Base-by-base conservation (phyloP, 1,284 basidiomycete species). In the Porodaedalea pini region DNA sequence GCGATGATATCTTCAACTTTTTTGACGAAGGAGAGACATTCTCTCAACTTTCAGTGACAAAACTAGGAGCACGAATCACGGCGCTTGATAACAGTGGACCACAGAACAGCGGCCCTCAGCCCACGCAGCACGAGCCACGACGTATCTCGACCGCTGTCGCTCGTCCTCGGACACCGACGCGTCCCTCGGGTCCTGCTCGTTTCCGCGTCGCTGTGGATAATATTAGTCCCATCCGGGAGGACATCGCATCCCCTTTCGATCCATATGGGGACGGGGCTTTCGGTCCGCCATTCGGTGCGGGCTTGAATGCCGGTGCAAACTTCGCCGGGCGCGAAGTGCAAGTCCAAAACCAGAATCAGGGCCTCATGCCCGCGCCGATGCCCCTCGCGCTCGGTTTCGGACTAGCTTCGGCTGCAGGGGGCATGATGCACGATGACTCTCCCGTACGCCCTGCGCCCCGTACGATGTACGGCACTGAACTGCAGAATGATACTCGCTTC, bases 401-500 rank as follows among this genome's bases (percentile, higher is more conserved):
- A 6, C 39, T 51, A 17, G 52, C 21, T 11, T 34, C 32, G 10
- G 68, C 69, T 17, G 69, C 65, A 15, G 68, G 55, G 66, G 63
- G 39, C 65, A 66, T 23, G 67, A 69, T 44, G 23, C 54, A 51
- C 41, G 59, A 58, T 47, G 51, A 34, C 31, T 67, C 69, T 44
- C 73, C 75, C 7, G 70, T 77, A 59, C 81, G 78, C 2, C 55
- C 74, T 13, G 69, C 77, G 59, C 80, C 78, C 66, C 78, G 81
- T 60, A 90, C 88, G 15, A 88, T 90, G 83, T 90, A 88, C 69
- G 88, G 88, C 4, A 90, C 88, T 0, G 88, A 90, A 69, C 68
- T 89, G 41, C 86, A 88, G 27, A 73, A 74, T 40, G 87, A 90
- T 67, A 85, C 83, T 10, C 80, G 88, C 47, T 90, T 90, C 67